Evolutionary conservation across 306 rosid species (phyloP).

Genomic region (Cucurbita moschata): DNA sequence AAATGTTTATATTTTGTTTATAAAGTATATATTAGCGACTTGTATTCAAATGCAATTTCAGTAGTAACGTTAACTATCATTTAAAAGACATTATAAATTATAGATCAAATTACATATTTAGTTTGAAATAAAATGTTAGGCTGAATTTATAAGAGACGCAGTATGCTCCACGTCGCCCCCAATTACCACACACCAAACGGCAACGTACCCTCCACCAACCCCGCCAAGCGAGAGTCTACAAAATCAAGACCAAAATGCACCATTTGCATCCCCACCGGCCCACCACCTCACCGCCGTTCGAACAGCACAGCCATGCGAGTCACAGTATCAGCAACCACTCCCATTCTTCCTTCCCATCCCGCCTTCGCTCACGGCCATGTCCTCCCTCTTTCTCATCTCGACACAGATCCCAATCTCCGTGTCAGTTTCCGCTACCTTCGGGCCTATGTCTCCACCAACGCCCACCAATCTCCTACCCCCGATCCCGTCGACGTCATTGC

Average conservation of each 20-base stretch:
- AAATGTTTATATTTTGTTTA: no score
- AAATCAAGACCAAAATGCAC: not conserved
- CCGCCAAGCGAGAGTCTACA: not conserved
- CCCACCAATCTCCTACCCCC: not conserved
- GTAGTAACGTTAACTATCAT: no score
- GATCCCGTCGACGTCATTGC: slow-evolving; percentile 43
- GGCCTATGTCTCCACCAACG: slow-evolving; percentile 23
- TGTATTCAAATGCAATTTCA: no score
- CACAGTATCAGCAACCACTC: slow-evolving; percentile 14
- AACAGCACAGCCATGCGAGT: slow-evolving; percentile 15
- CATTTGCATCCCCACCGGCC: not conserved
- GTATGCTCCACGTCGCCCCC: slow-evolving; percentile 32
- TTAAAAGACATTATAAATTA: no score
- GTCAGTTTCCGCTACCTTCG: slow-evolving; percentile 79
- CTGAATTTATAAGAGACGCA: not conserved
- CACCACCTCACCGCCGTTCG: not conserved
- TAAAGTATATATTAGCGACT: no score
- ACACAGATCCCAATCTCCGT: slow-evolving; percentile 64
- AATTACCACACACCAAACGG: not conserved
- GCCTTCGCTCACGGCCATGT: slow-evolving; percentile 38
- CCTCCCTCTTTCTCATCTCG: slow-evolving; percentile 65
- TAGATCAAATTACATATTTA: no score
- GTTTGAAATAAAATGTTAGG: not conserved
- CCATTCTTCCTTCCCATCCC: slow-evolving; percentile 29
- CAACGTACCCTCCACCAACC: not conserved